Evolutionary conservation across 1,284 basidiomycete species (phyloP).

Genomic region (Earliella scabrosa): DNA sequence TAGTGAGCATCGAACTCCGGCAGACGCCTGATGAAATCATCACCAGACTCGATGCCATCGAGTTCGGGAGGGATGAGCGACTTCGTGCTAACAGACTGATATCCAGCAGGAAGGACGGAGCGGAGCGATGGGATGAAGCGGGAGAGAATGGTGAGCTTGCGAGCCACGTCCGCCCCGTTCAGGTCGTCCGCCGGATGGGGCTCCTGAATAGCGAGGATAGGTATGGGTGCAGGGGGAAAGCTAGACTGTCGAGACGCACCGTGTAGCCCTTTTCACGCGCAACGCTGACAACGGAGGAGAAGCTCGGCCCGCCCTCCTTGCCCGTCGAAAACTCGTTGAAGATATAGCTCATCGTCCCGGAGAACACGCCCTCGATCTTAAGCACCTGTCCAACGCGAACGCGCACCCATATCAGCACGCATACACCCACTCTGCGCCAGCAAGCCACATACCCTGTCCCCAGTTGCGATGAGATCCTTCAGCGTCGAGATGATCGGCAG

Average conservation of each 20-base stretch:
- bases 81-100: conserved; percentile 79
- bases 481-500: conserved; percentile 92
- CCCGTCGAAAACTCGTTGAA: conserved; percentile 94
- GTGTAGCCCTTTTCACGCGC: conserved; percentile 97
- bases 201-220: conserved; percentile 67
- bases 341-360: conserved; percentile 97
- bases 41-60: conserved; percentile 67
- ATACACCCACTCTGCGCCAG: no score
- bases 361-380: conserved; percentile 89
- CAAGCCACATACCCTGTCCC: conserved; percentile 72
- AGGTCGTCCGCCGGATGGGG: conserved; percentile 97
- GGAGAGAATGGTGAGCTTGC: conserved; percentile 95
- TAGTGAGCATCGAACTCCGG: conserved; percentile 88
- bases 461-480: conserved; percentile 90
- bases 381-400: conserved; percentile 49
- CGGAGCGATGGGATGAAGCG: conserved; percentile 70
- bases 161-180: conserved; percentile 94
- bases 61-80: conserved; percentile 87
- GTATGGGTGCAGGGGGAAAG: no score
- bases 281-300: conserved; percentile 88
- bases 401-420: background rate
- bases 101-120: conserved; percentile 67
- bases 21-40: conserved; percentile 83
- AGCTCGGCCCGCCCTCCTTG: conserved; percentile 61
- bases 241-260: conserved; percentile 46